Conservation (phyloP, 176 grass and related monocot genomes). For the Oryza glumipatula region DNA sequence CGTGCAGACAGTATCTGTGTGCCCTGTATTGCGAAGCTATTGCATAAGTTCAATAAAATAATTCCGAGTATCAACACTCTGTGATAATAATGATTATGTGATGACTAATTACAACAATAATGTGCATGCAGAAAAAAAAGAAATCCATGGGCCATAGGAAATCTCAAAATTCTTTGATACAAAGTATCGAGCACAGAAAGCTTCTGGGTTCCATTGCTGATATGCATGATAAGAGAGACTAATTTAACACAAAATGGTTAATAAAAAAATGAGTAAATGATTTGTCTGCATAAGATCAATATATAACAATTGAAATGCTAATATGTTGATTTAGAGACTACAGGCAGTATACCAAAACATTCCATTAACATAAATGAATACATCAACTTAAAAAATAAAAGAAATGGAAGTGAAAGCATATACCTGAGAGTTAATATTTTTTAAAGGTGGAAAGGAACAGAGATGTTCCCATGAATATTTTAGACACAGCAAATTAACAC, state of each 20-base stretch:
- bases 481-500: background rate
- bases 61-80: conserved; percentile 12
- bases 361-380: background rate
- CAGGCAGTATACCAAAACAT: background rate
- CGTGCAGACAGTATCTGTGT: conserved; percentile 66
- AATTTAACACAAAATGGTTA: background rate
- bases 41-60: conserved; percentile 10
- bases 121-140: background rate
- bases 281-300: background rate
- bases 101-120: background rate
- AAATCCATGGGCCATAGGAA: background rate
- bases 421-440: background rate
- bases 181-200: background rate
- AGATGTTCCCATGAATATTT: background rate
- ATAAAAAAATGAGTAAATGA: background rate
- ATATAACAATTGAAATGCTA: background rate
- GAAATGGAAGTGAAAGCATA: background rate
- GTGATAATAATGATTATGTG: background rate
- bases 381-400: background rate
- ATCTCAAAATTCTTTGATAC: background rate
- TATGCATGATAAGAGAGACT: background rate
- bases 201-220: background rate
- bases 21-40: conserved; percentile 57
- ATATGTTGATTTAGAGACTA: background rate
- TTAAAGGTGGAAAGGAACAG: background rate